Percentiles rank a stretch among this genome's conserved stretches.
Conservation (phyloP, 2,329 filamentous ascomycete genomes). For the Cladorrhinum sp. region DNA sequence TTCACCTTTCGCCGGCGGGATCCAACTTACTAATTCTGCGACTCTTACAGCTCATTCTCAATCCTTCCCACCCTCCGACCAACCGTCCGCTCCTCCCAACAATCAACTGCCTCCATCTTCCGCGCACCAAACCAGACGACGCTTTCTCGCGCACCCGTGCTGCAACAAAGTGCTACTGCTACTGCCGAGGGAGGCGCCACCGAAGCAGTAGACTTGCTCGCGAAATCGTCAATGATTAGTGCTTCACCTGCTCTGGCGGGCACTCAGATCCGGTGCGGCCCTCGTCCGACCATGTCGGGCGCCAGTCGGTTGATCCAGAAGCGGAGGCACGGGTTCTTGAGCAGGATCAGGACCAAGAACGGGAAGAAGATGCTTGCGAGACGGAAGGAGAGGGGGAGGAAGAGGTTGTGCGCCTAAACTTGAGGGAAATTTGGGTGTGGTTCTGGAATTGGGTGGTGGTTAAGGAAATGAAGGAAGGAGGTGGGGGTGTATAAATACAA, state of each 20-base stretch:
- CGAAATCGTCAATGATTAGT: slow-evolving; percentile 45
- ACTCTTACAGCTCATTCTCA: slow-evolving; percentile 31
- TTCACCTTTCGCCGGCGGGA: slow-evolving; percentile 40
- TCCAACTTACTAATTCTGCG: slow-evolving; percentile 31
- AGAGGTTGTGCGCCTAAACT: slow-evolving; percentile 39
- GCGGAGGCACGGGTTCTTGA: slow-evolving; percentile 57
- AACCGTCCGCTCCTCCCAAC: slow-evolving; percentile 38
- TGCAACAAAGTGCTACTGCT: slow-evolving; percentile 30
- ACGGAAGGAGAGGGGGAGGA: slow-evolving; percentile 52
- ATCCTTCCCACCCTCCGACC: slow-evolving; percentile 52
- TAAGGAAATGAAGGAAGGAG: too few relatives aligned
- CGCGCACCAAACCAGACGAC: slow-evolving; percentile 32
- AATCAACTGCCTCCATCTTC: slow-evolving; percentile 16
- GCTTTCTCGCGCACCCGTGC: slow-evolving; percentile 29
- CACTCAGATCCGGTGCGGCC: slow-evolving; percentile 55
- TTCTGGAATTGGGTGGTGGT: too few relatives aligned
- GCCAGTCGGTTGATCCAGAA: slow-evolving; percentile 57
- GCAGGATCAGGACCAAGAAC: slow-evolving; percentile 47
- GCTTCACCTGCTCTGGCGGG: slow-evolving; percentile 51
- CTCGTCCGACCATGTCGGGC: slow-evolving; percentile 55
- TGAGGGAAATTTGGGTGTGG: too few relatives aligned
- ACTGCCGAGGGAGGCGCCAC: slow-evolving; percentile 18
- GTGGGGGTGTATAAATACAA: too few relatives aligned
- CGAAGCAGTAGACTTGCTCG: slow-evolving; percentile 43
- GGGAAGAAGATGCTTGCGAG: slow-evolving; percentile 53